These are phyloP conservation scores for Trichoderma guizhouense DNA, from an alignment of 2,329 filamentous ascomycete genomes.

Conservation along the genomic window DNA sequence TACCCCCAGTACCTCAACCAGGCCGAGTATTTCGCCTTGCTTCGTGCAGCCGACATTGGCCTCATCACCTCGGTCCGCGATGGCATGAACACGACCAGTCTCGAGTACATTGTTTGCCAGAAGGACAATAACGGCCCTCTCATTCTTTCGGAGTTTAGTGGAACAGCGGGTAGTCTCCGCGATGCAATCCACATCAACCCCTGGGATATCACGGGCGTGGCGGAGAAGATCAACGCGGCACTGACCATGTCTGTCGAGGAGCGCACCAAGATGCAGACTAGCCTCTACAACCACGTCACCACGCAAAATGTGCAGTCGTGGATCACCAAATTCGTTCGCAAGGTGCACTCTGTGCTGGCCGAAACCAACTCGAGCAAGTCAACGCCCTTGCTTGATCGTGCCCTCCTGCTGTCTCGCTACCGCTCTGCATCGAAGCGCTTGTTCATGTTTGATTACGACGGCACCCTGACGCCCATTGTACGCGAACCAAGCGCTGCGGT, in stretches of 20 bases:
- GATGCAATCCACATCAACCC: slow-evolving; percentile 95
- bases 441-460: slow-evolving; percentile 99
- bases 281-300: slow-evolving; percentile 79
- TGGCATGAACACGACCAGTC: slow-evolving; percentile 95
- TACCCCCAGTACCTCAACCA: slow-evolving; percentile 89
- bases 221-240: slow-evolving; percentile 76
- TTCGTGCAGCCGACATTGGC: slow-evolving; percentile 84
- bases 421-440: slow-evolving; percentile 71
- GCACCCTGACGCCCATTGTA: slow-evolving; percentile 92
- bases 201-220: slow-evolving; percentile 84
- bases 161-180: slow-evolving; percentile 79
- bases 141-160: slow-evolving; percentile 95
- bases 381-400: slow-evolving; percentile 78
- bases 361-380: slow-evolving; percentile 71
- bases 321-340: slow-evolving; percentile 75
- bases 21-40: slow-evolving; percentile 91
- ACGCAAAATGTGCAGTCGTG: slow-evolving; percentile 83
- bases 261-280: slow-evolving; percentile 65
- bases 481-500: slow-evolving; percentile 85
- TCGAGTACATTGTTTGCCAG: slow-evolving; percentile 93
- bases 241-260: slow-evolving; percentile 69
- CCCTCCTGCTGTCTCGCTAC: slow-evolving; percentile 70
- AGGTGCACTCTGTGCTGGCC: slow-evolving; percentile 74
- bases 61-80: slow-evolving; percentile 94
- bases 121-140: slow-evolving; percentile 81